A percentile compares a stretch with the other conserved stretches of the same genome.
Conservation (phyloP, 306 rosid genomes). For the Pyrus pyrifolia region DNA sequence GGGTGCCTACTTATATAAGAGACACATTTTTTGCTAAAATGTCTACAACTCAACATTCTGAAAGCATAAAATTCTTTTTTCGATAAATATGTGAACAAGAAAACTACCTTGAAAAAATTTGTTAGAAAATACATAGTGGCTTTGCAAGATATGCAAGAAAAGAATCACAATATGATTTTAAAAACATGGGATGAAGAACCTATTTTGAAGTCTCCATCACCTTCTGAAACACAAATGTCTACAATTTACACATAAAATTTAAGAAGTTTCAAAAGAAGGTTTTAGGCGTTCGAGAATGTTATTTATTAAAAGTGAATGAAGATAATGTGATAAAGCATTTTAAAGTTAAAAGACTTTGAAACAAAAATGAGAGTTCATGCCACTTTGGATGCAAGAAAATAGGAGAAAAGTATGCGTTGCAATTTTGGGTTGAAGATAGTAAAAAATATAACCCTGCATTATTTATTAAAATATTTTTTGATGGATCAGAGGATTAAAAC, state of each 20-base stretch:
- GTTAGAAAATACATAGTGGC: not conserved
- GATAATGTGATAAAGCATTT: too few species aligned
- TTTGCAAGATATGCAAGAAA: not conserved
- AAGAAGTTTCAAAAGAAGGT: not conserved
- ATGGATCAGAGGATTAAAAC: too few species aligned
- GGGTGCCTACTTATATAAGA: not conserved
- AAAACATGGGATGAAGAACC: not conserved
- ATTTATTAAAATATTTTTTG: too few species aligned
- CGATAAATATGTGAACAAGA: not conserved
- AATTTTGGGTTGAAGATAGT: too few species aligned
- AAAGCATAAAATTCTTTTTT: not conserved
- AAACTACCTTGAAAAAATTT: not conserved
- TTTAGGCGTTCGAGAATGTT: not conserved
- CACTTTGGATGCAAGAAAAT: too few species aligned
- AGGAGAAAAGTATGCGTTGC: too few species aligned
- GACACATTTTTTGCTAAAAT: not conserved
- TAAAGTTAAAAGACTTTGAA: too few species aligned
- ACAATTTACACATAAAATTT: not conserved
- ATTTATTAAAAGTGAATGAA: too few species aligned
- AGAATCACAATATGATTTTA: not conserved
- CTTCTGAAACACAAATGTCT: not conserved
- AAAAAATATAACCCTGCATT: too few species aligned
- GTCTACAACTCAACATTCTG: not conserved
- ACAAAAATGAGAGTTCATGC: too few species aligned
- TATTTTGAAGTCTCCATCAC: not conserved